Evolutionary conservation across 106 monocot species (phyloP), one percentile per base, ranked within the genome.

Genomic region (Dioscorea zingiberensis): DNA sequence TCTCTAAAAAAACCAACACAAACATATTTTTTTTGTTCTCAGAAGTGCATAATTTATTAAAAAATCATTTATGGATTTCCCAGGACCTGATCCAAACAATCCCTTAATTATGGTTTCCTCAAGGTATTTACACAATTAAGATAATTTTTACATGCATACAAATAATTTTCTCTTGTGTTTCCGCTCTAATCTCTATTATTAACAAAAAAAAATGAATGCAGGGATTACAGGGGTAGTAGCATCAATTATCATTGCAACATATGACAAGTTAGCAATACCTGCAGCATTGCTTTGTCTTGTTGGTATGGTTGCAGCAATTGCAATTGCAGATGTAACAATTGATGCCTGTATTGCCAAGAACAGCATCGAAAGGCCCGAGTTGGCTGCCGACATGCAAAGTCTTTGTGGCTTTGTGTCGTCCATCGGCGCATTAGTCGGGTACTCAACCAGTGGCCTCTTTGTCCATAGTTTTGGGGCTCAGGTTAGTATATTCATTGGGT

Each of bases 371-470:
- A 19, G 53, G 29, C 87, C 87, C 15, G 66, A 53, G 9, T 60
- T 91, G 24, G 91, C 84, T 0, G 51, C 87, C 2, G 91, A 91
- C 67, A 81, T 91, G 81, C 91, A 91, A 68, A 91, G 86, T 62
- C 81, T 91, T 6, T 91, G 84, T 30, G 72, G 72, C 0, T 71
- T 77, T 21, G 58, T 73, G 2, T 81, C 87, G 2, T 81, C 91
- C 9, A 22, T 79, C 0, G 91, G 91, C 0, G 84, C 81, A 1
- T 70, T 87, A 21, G 27, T 87, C 3, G 91, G 87, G 11, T 91
- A 70, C 55, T 84, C 76, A 8, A 55, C 61, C n/a, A 91, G 91
- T 27, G 91, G 91, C 21, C 27, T 91, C 19, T 65, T 84, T 15
- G 84, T 91, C 24, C 81, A 79, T 49, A 59, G 26, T n/a, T 64